phyloP scores from a whole-genome alignment of 164 flowering plant genomes.

The Houttuynia cordata region DNA sequence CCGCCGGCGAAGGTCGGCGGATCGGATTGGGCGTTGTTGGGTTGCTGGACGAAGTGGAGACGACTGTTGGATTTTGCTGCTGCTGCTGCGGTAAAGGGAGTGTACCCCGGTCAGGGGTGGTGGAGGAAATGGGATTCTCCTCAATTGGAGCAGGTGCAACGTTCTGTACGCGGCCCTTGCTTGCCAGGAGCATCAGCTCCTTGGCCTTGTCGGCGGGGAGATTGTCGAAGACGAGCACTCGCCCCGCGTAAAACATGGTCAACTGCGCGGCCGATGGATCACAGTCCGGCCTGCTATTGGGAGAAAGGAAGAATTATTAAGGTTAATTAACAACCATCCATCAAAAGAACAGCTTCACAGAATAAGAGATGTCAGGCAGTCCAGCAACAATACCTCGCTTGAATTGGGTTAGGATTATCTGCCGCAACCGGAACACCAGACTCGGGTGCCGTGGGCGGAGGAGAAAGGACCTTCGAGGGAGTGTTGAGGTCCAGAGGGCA shows the following conservation, averaged over 20 bases:
- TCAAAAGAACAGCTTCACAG: too few species aligned
- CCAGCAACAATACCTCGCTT: too few species aligned
- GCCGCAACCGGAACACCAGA: background rate
- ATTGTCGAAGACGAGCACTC: constrained; percentile 42
- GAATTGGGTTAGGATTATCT: background rate
- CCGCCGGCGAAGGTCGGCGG: constrained; percentile 18
- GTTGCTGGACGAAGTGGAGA: constrained; percentile 4
- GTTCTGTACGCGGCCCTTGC: constrained; percentile 17
- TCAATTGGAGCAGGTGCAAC: background rate
- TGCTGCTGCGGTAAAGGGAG: background rate
- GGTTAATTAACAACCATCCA: too few species aligned
- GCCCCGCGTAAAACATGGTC: constrained; percentile 65
- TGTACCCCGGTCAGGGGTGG: constrained; percentile 8
- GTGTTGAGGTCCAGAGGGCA: background rate
- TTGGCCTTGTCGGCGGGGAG: constrained; percentile 44
- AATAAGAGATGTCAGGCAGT: too few species aligned
- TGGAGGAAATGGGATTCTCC: background rate
- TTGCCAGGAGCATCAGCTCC: constrained; percentile 46
- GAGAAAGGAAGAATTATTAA: too few species aligned
- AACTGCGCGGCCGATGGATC: constrained; percentile 19
- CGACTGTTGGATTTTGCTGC: background rate
- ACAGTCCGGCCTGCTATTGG: background rate
- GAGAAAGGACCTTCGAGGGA: constrained; percentile 5
- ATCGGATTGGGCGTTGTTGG: constrained; percentile 5
- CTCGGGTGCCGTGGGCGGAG: background rate